Evolutionary conservation across 176 grass and related monocot species (phyloP).

Genomic region (Avena eriantha): DNA sequence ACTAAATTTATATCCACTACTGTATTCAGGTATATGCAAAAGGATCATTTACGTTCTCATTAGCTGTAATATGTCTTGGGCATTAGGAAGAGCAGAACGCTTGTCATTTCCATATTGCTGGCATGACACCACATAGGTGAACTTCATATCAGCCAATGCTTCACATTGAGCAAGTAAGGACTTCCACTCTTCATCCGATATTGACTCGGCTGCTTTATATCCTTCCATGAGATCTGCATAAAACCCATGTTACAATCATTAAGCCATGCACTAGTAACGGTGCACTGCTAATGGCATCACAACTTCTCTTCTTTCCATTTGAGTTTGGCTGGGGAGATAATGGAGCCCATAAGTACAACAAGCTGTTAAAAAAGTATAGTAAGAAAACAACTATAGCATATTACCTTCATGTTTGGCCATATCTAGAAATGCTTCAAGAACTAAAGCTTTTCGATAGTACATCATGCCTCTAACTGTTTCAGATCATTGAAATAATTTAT

Average conservation of each 20-base stretch:
- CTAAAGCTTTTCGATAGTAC: constrained; percentile 95
- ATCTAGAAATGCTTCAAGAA: constrained; percentile 96
- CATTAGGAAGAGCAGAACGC: constrained; percentile 71
- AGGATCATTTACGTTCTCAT: constrained; percentile 76
- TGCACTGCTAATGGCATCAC: constrained; percentile 28
- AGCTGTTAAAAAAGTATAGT: background rate
- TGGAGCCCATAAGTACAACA: background rate
- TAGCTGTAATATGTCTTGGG: constrained; percentile 89
- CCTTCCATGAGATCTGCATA: constrained; percentile 91
- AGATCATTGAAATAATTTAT: constrained; percentile 41
- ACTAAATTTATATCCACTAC: constrained; percentile 13
- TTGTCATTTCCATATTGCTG: constrained; percentile 98
- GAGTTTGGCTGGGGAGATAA: background rate
- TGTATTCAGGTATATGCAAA: constrained; percentile 24
- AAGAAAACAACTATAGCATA: constrained; percentile 16
- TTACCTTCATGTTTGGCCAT: constrained; percentile 89
- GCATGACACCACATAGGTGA: constrained; percentile 94
- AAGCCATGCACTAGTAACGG: background rate
- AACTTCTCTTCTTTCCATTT: constrained; percentile 2
- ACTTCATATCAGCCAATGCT: constrained; percentile 94
- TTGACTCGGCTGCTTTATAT: constrained; percentile 81
- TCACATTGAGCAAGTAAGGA: constrained; percentile 78
- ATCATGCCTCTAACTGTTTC: constrained; percentile 95
- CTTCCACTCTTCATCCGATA: constrained; percentile 72
- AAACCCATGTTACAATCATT: constrained; percentile 26